A percentile compares a stretch with the other conserved stretches of the same genome.
Conservation (phyloP, 2,329 filamentous ascomycete species). For the Pseudonectria foliicola region DNA sequence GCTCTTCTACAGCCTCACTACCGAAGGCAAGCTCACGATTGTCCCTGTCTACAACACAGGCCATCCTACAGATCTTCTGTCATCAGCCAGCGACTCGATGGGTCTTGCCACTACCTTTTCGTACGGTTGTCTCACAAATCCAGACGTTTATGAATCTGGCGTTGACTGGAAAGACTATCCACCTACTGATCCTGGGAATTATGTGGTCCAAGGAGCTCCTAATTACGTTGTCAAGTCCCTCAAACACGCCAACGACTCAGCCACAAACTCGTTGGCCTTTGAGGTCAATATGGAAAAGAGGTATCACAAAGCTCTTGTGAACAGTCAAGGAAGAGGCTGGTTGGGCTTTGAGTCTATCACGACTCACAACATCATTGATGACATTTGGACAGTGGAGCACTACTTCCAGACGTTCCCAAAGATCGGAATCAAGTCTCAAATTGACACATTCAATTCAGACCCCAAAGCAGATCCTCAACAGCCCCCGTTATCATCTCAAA, state of each 20-base stretch:
- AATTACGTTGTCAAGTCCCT: conserved; percentile 1
- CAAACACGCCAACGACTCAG: neutral
- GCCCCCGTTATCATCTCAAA: too few species aligned
- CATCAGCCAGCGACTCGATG: conserved; percentile 1
- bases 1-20: conserved; percentile 1
- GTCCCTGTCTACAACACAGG: conserved; percentile 1
- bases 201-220: neutral
- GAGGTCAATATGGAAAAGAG: neutral
- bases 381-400: neutral
- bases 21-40: neutral
- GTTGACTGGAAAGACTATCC: neutral
- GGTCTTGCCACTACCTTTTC: conserved; percentile 1
- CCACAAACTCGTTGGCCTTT: neutral
- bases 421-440: neutral
- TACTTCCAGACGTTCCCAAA: conserved; percentile 1
- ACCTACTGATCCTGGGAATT: neutral
- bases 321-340: conserved; percentile 1
- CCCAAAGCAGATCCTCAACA: neutral
- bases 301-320: conserved; percentile 1
- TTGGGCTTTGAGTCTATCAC: neutral
- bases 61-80: conserved; percentile 1
- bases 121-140: neutral
- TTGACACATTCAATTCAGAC: neutral
- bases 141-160: neutral
- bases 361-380: neutral